These are phyloP conservation scores for Neopestalotiopsis clavispora DNA, from an alignment of 2,329 filamentous ascomycete genomes.

Conservation along the genomic window DNA sequence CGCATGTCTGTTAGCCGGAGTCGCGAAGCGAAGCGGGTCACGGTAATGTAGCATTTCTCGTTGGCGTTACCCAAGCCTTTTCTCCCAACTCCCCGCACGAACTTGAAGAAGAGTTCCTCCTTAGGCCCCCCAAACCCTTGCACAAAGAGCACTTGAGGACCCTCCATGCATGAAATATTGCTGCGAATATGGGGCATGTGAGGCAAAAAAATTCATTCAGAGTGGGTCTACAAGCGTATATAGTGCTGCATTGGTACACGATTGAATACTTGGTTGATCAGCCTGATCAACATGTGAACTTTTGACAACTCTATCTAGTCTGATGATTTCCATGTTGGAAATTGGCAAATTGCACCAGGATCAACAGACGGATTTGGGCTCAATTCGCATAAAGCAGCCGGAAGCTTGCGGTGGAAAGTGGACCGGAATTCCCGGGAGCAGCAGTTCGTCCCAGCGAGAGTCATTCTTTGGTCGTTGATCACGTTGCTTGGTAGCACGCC, in stretches of 20 bases:
- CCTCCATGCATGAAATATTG: constrained; percentile 14
- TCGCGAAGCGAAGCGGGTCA: background rate
- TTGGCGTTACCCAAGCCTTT: background rate
- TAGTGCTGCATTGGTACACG: background rate
- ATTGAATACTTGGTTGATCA: background rate
- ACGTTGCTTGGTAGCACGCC: constrained; percentile 2
- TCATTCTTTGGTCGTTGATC: background rate
- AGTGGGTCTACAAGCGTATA: background rate
- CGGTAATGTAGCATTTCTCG: background rate
- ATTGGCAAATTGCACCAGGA: background rate
- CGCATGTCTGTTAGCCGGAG: background rate
- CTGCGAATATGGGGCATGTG: constrained; percentile 3
- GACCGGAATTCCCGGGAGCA: background rate
- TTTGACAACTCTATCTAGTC: background rate
- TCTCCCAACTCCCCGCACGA: background rate
- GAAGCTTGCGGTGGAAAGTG: background rate
- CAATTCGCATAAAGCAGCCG: background rate
- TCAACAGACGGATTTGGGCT: background rate
- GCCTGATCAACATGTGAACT: background rate
- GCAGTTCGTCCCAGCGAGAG: background rate
- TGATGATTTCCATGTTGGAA: background rate
- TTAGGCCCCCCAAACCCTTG: background rate
- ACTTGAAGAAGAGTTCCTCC: background rate
- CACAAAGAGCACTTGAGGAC: constrained; percentile 2
- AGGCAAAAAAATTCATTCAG: background rate